A percentile compares a stretch with the other conserved stretches of the same genome.
Conservation (phyloP, 2,329 filamentous ascomycete species). For the Ramichloridium luteum region DNA sequence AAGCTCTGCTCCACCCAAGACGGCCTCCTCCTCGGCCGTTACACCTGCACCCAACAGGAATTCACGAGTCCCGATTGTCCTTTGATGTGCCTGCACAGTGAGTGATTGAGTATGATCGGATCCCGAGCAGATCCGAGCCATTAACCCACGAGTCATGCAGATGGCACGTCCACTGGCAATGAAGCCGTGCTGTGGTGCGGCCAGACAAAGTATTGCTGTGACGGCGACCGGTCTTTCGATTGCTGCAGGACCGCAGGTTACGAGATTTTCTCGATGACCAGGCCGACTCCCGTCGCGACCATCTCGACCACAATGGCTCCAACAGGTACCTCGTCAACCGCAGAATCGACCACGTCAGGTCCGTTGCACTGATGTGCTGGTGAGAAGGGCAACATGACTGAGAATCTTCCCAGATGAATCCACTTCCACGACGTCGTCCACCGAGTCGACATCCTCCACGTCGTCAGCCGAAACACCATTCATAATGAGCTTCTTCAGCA, state of each 20-base stretch:
- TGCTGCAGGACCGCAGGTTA: slow-evolving; percentile 13
- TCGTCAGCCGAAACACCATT: no score
- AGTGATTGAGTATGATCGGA: slow-evolving; percentile 4
- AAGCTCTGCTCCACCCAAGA: slow-evolving; percentile 22
- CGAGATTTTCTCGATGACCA: slow-evolving; percentile 12
- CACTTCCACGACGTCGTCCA: no score
- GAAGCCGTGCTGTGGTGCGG: slow-evolving; percentile 22
- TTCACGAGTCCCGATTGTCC: slow-evolving; percentile 21
- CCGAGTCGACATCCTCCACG: no score
- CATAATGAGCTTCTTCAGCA: no score
- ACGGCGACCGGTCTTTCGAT: slow-evolving; percentile 14
- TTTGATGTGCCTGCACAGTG: slow-evolving; percentile 19
- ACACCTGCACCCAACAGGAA: slow-evolving; percentile 24
- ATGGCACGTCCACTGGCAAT: slow-evolving; percentile 17
- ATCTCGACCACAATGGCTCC: neutral
- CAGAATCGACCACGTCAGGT: neutral
- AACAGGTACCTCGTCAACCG: neutral
- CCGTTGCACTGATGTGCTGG: slow-evolving; percentile 2
- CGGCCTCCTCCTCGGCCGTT: slow-evolving; percentile 20
- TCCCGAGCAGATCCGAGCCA: neutral
- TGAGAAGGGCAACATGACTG: no score
- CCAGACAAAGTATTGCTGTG: slow-evolving; percentile 23
- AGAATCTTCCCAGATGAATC: no score
- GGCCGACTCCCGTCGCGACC: slow-evolving; percentile 7
- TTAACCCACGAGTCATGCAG: slow-evolving; percentile 6